A percentile compares a stretch with the other conserved stretches of the same genome.
phyloP scores from a whole-genome alignment of 2,329 filamentous ascomycete genomes.

The Colletotrichum endophyticum region DNA sequence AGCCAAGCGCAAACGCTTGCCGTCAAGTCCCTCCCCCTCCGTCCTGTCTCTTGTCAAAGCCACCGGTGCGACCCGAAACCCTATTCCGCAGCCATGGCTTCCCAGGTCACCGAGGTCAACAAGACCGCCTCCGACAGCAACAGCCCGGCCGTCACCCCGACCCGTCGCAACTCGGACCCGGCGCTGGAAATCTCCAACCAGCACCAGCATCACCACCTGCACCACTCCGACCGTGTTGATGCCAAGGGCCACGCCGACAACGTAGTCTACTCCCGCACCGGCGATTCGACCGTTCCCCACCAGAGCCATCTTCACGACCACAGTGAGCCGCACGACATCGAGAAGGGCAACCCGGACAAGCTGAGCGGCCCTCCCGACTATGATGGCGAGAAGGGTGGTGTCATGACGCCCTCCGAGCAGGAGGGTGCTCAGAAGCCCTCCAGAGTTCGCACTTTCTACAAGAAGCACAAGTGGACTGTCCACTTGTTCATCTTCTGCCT shows the following conservation, averaged over 20 bases:
- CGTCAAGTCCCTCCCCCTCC: neutral
- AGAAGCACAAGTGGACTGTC: conserved; percentile 47
- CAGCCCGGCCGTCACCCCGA: conserved; percentile 4
- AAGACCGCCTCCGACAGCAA: neutral
- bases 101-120: conserved; percentile 14
- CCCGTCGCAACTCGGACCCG: conserved; percentile 34
- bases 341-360: conserved; percentile 26
- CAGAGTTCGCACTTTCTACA: conserved; percentile 42
- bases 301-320: conserved; percentile 36
- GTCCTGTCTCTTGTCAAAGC: neutral
- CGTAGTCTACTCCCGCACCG: conserved; percentile 51
- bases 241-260: conserved; percentile 42
- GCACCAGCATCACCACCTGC: conserved; percentile 46
- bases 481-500: conserved; percentile 51
- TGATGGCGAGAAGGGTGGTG: conserved; percentile 43
- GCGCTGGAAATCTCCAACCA: conserved; percentile 43
- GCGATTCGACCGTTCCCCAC: conserved; percentile 39
- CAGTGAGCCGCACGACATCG: conserved; percentile 24
- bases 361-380: conserved; percentile 36
- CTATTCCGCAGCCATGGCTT: conserved; percentile 8
- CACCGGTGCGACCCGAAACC: neutral
- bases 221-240: conserved; percentile 42
- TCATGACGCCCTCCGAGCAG: conserved; percentile 32
- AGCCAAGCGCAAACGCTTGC: neutral
- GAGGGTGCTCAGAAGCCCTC: conserved; percentile 25